Conservation (phyloP, 306 rosid genomes). For the Trifolium pratense region DNA sequence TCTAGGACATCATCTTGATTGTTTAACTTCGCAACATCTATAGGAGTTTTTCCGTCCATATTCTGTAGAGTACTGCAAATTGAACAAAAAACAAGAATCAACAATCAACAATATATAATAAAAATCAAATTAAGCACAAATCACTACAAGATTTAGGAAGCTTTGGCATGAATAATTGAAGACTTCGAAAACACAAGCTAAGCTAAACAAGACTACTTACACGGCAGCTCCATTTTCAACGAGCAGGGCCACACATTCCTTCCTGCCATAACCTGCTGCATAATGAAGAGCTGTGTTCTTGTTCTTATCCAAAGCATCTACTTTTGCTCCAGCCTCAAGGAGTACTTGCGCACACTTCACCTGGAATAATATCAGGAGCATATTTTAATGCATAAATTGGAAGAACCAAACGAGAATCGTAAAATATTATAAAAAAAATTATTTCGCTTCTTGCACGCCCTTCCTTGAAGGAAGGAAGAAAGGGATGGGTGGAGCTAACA, state of each 20-base stretch:
- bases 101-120: constrained; percentile 18
- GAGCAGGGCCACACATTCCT: constrained; percentile 94
- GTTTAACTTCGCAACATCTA: constrained; percentile 97
- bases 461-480: background rate
- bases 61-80: constrained; percentile 90
- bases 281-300: constrained; percentile 98
- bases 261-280: constrained; percentile 99
- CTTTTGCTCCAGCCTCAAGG: constrained; percentile 94
- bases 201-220: constrained; percentile 58
- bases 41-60: constrained; percentile 96
- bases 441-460: constrained; percentile 1
- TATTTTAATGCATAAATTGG: constrained; percentile 11
- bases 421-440: constrained; percentile 5
- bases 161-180: constrained; percentile 1
- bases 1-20: constrained; percentile 84
- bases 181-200: background rate
- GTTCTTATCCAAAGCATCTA: constrained; percentile 92
- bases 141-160: constrained; percentile 4
- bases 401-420: constrained; percentile 9
- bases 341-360: constrained; percentile 95
- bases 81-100: constrained; percentile 7
- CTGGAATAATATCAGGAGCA: constrained; percentile 51
- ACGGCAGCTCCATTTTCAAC: constrained; percentile 95
- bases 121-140: background rate
- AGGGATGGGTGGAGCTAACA: background rate